phyloP scores from a whole-genome alignment of 106 monocot species.

The Dendrobium chrysotoxum region DNA sequence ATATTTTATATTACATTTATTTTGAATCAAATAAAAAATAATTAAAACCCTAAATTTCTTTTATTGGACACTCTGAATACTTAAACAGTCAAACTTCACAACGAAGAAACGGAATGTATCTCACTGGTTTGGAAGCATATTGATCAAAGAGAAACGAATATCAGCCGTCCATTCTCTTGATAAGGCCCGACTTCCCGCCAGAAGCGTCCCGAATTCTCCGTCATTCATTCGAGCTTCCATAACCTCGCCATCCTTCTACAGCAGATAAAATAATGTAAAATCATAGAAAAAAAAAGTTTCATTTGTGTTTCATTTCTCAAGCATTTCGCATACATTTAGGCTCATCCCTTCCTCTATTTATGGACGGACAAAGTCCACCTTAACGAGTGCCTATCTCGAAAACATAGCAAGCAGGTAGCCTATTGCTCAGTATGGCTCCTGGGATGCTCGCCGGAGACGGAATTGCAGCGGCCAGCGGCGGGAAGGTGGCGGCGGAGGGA shows the following conservation, averaged over 20 bases:
- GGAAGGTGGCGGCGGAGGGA: neutral
- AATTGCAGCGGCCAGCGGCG: neutral
- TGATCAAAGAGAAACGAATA: neutral
- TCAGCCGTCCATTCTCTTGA: neutral
- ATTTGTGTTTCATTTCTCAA: constrained; percentile 9
- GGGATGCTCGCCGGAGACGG: neutral
- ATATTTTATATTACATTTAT: no score
- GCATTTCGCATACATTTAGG: constrained; percentile 4
- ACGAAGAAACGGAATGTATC: no score
- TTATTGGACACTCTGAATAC: no score
- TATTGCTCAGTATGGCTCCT: constrained; percentile 3
- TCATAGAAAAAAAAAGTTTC: neutral
- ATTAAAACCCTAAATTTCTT: no score
- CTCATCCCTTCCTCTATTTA: constrained; percentile 1
- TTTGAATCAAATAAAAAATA: no score
- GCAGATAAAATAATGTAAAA: neutral
- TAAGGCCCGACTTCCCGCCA: neutral
- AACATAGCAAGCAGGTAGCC: neutral
- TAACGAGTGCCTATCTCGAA: neutral
- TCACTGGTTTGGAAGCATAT: no score
- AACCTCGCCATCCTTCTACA: no score
- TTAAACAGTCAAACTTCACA: no score
- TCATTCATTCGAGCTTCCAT: no score
- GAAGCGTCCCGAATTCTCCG: no score
- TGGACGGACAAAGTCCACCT: neutral